A percentile compares a stretch with the other conserved stretches of the same genome.
These are phyloP conservation scores for Gnomoniopsis smithogilvyi DNA, from an alignment of 2,329 filamentous ascomycete species.

Conservation along the genomic window DNA sequence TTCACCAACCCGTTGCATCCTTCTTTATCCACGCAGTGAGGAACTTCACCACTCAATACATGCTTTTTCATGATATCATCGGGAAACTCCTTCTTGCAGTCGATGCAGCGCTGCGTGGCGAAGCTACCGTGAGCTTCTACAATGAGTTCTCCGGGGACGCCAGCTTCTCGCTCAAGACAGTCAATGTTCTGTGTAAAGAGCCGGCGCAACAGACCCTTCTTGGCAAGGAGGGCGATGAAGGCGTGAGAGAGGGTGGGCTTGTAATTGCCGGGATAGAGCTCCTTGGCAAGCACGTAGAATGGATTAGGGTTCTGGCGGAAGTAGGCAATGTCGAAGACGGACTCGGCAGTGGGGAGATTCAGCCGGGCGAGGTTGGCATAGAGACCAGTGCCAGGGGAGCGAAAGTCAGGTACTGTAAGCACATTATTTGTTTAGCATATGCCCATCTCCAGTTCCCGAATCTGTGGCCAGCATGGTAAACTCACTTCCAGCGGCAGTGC, in stretches of 20 bases:
- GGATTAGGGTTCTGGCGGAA: conserved; percentile 81
- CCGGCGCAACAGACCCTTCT: conserved; percentile 75
- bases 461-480: conserved; percentile 7
- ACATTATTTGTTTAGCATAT: conserved; percentile 16
- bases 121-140: conserved; percentile 96
- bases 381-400: conserved; percentile 87
- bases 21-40: conserved; percentile 55
- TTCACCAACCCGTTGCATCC: conserved; percentile 79
- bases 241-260: conserved; percentile 85
- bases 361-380: conserved; percentile 89
- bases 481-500: conserved; percentile 65
- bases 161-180: conserved; percentile 84
- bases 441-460: neutral
- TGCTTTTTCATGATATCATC: conserved; percentile 70
- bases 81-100: conserved; percentile 72
- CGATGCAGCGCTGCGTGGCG: conserved; percentile 85
- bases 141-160: conserved; percentile 76
- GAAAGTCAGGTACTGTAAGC: conserved; percentile 80
- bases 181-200: conserved; percentile 98
- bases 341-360: conserved; percentile 84
- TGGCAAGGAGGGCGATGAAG: conserved; percentile 79
- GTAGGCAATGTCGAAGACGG: conserved; percentile 89
- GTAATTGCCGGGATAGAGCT: conserved; percentile 88
- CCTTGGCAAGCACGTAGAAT: conserved; percentile 89
- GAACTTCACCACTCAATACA: conserved; percentile 65